These are phyloP conservation scores for Brassica cretica DNA, from an alignment of 345 rosid genomes.

Conservation along the genomic window DNA sequence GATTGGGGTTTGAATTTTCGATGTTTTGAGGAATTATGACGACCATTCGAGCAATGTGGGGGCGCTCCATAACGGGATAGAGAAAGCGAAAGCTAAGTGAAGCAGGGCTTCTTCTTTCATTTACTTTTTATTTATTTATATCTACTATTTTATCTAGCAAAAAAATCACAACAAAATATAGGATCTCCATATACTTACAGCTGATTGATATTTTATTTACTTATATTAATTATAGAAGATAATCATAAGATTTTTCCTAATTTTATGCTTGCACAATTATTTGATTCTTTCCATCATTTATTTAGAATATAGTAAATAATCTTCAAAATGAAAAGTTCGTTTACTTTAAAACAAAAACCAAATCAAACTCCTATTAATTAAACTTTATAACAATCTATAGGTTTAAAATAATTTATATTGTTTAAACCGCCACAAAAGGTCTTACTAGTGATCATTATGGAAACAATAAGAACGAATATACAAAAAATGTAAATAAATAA, in stretches of 20 bases:
- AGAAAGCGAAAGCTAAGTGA: constrained; percentile 37
- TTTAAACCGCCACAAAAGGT: no score
- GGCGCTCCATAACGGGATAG: constrained; percentile 26
- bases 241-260: not conserved
- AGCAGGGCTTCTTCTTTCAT: constrained; percentile 30
- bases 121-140: not conserved
- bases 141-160: constrained; percentile 1
- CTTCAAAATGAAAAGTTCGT: not conserved
- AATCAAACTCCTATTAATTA: not conserved
- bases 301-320: not conserved
- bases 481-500: no score
- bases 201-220: not conserved
- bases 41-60: constrained; percentile 38
- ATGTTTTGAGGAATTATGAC: constrained; percentile 27
- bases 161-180: not conserved
- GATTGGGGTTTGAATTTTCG: constrained; percentile 17
- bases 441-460: not conserved
- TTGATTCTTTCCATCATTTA: not conserved
- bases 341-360: not conserved
- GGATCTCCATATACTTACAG: not conserved
- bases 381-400: not conserved
- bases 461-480: not conserved
- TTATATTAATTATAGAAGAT: not conserved
- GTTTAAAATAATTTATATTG: not conserved
- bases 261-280: not conserved